Evolutionary conservation across 352 stramenopile genomes (phyloP).

Genomic region (Phytophthora hybrid): DNA sequence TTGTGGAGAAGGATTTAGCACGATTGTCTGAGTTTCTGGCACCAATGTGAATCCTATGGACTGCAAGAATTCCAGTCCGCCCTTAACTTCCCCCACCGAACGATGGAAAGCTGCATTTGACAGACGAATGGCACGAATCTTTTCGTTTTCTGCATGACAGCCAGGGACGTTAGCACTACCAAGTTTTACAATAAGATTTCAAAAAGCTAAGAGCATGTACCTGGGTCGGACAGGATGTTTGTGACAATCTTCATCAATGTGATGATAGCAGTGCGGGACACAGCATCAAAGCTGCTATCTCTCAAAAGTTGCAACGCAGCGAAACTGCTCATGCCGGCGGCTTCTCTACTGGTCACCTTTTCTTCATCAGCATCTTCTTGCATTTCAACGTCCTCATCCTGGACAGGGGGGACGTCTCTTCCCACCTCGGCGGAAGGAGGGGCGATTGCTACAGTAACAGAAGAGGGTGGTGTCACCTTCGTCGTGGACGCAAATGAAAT

Average conservation of each 20-base stretch:
- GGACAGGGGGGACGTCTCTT: neutral
- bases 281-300: slow-evolving; percentile 80
- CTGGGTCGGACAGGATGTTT: slow-evolving; percentile 84
- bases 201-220: slow-evolving; percentile 35
- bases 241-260: slow-evolving; percentile 90
- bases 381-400: slow-evolving; percentile 63
- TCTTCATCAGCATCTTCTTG: slow-evolving; percentile 31
- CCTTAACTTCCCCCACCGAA: slow-evolving; percentile 68
- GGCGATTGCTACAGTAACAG: neutral
- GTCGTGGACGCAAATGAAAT: slow-evolving; percentile 28
- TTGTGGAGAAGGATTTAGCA: slow-evolving; percentile 30
- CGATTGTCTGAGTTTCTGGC: slow-evolving; percentile 59
- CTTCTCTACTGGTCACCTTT: neutral
- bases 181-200: neutral
- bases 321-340: slow-evolving; percentile 50
- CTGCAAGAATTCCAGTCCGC: slow-evolving; percentile 76
- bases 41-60: slow-evolving; percentile 74
- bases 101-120: slow-evolving; percentile 80
- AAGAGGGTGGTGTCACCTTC: neutral
- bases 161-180: neutral
- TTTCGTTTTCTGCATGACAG: slow-evolving; percentile 70
- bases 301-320: slow-evolving; percentile 78
- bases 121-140: slow-evolving; percentile 83
- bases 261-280: slow-evolving; percentile 61
- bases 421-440: neutral